These are phyloP conservation scores for Coemansia umbellata DNA, from an alignment of 192 early-diverging fungal genomes.

Conservation along the genomic window DNA sequence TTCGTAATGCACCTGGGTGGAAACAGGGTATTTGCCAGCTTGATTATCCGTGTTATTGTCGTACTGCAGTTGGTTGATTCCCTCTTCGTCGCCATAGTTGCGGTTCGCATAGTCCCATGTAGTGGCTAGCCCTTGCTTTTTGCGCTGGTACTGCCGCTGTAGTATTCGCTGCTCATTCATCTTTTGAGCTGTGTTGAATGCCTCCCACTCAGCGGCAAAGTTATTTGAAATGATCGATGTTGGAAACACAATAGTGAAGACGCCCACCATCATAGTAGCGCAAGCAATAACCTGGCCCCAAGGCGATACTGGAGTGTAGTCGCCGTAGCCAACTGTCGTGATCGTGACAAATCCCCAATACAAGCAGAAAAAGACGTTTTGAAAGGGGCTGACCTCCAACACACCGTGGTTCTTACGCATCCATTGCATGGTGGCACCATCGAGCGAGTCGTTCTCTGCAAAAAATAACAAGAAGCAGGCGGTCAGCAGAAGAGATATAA, in stretches of 20 bases:
- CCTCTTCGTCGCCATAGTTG: slow-evolving; percentile 5
- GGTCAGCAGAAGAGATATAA: slow-evolving; percentile 28
- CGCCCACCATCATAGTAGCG: slow-evolving; percentile 53
- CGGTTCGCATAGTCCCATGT: slow-evolving; percentile 30
- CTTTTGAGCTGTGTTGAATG: slow-evolving; percentile 43
- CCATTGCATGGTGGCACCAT: slow-evolving; percentile 25
- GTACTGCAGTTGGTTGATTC: background rate
- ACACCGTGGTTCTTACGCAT: slow-evolving; percentile 40
- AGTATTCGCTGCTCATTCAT: slow-evolving; percentile 26
- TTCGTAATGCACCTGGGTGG: slow-evolving; percentile 1
- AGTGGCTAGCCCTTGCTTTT: slow-evolving; percentile 13
- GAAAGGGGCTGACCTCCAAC: slow-evolving; percentile 49
- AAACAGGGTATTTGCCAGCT: background rate
- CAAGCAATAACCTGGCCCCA: slow-evolving; percentile 50
- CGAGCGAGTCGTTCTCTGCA: slow-evolving; percentile 42
- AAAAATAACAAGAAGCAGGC: slow-evolving; percentile 41
- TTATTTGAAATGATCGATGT: slow-evolving; percentile 57
- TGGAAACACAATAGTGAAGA: slow-evolving; percentile 56
- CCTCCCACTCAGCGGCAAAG: slow-evolving; percentile 53
- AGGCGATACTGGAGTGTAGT: slow-evolving; percentile 49
- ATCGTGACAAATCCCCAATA: slow-evolving; percentile 57
- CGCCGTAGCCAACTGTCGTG: slow-evolving; percentile 57
- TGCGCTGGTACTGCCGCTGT: slow-evolving; percentile 20
- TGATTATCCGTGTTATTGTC: background rate
- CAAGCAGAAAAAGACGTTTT: slow-evolving; percentile 51